Conservation (phyloP, 331 rosid genomes). For the Ulmus americana region DNA sequence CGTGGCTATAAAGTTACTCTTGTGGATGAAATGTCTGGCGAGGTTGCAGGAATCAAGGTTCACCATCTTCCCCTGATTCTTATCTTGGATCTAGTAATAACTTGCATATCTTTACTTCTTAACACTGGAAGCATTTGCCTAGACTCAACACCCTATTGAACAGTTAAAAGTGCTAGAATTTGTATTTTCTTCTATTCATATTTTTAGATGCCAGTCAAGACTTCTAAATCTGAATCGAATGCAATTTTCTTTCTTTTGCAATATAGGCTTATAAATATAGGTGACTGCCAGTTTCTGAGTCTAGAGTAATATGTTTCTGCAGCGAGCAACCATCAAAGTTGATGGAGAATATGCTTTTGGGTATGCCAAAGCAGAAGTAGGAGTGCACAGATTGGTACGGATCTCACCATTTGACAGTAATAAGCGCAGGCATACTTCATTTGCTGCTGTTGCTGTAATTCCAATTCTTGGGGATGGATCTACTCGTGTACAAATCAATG, state of each 20-base stretch:
- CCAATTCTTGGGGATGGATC: constrained; percentile 72
- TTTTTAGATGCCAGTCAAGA: background rate
- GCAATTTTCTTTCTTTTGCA: background rate
- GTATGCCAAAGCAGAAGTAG: constrained; percentile 95
- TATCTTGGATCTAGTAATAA: background rate
- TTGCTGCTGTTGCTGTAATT: constrained; percentile 93
- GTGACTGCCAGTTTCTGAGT: background rate
- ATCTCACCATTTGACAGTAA: constrained; percentile 91
- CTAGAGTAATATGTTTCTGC: constrained; percentile 29
- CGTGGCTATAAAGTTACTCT: constrained; percentile 60
- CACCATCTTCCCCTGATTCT: constrained; percentile 34
- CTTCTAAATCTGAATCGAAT: background rate
- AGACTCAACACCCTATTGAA: constrained; percentile 7
- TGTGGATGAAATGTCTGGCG: constrained; percentile 94
- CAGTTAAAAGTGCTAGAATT: background rate
- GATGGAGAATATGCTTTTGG: constrained; percentile 94
- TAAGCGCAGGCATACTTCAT: constrained; percentile 90
- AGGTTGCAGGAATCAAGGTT: constrained; percentile 98
- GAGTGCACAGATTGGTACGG: constrained; percentile 91
- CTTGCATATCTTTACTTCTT: background rate
- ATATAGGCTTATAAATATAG: background rate
- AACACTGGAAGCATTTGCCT: background rate
- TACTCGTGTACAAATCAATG: constrained; percentile 67
- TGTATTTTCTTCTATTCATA: background rate
- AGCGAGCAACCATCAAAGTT: constrained; percentile 89